Conservation (phyloP, 495 filamentous ascomycete genomes). For the Tuber umbilicatum region DNA sequence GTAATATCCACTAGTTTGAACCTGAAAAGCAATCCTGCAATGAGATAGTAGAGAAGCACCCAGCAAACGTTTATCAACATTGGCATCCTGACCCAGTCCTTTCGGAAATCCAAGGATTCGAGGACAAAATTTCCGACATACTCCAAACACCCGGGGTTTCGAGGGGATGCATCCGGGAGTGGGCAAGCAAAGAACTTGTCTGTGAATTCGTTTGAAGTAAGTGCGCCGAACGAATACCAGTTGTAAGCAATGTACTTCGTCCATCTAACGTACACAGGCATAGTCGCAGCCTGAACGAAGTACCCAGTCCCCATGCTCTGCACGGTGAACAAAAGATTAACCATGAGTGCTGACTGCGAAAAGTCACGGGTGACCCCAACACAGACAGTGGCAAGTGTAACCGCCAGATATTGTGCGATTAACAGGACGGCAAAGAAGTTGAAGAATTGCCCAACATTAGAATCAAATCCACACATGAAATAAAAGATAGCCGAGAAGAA, state of each 20-base stretch:
- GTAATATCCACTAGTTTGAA: conserved; percentile 55
- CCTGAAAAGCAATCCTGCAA: conserved; percentile 53
- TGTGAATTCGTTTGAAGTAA: conserved; percentile 63
- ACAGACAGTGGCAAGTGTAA: conserved; percentile 56
- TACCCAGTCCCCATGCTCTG: conserved; percentile 67
- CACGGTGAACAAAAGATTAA: conserved; percentile 62
- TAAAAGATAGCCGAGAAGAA: conserved; percentile 55
- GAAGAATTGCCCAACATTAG: conserved; percentile 56
- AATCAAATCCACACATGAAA: conserved; percentile 67
- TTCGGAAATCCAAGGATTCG: conserved; percentile 56
- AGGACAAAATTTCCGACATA: conserved; percentile 64
- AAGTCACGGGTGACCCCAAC: conserved; percentile 58
- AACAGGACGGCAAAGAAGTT: conserved; percentile 59
- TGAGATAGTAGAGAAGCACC: conserved; percentile 51
- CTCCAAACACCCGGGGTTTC: conserved; percentile 57
- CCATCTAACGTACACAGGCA: conserved; percentile 68
- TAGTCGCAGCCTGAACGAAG: conserved; percentile 63
- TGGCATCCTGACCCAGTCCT: conserved; percentile 57
- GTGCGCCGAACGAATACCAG: conserved; percentile 62
- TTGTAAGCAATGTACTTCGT: conserved; percentile 56
- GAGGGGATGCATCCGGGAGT: conserved; percentile 47
- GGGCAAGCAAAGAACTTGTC: conserved; percentile 64
- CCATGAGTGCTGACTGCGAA: conserved; percentile 56
- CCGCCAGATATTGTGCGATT: conserved; percentile 59
- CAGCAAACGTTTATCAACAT: conserved; percentile 57